Conservation (phyloP, 176 grass and related monocot genomes). For the Rhipidocladum racemiflorum region DNA sequence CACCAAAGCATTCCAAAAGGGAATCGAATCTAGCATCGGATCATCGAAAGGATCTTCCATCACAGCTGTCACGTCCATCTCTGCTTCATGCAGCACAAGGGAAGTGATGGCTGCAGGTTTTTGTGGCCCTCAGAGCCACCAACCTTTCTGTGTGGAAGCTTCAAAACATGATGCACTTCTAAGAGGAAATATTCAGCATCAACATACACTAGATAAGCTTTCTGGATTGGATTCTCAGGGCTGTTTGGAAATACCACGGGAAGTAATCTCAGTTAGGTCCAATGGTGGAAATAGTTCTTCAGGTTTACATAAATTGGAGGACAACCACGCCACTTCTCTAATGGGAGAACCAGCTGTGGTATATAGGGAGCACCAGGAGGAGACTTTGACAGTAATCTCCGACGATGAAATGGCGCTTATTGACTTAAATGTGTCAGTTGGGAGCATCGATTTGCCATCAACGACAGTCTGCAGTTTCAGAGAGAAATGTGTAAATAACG, state of each 20-base stretch:
- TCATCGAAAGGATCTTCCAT: slow-evolving; percentile 56
- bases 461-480: slow-evolving; percentile 11
- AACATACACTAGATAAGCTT: background rate
- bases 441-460: slow-evolving; percentile 44
- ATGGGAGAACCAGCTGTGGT: background rate
- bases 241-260: background rate
- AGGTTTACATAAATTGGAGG: slow-evolving; percentile 23
- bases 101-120: slow-evolving; percentile 19
- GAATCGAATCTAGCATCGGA: slow-evolving; percentile 46
- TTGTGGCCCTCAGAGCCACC: slow-evolving; percentile 13
- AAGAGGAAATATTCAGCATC: slow-evolving; percentile 13
- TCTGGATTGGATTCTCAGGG: slow-evolving; percentile 22
- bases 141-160: slow-evolving; percentile 7
- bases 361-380: slow-evolving; percentile 29
- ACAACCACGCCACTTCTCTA: background rate
- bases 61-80: slow-evolving; percentile 26
- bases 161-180: slow-evolving; percentile 13
- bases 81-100: slow-evolving; percentile 32
- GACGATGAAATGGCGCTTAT: slow-evolving; percentile 29
- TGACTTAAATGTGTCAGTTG: slow-evolving; percentile 57
- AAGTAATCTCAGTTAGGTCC: background rate
- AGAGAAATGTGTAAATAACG: slow-evolving; percentile 10
- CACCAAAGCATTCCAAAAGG: slow-evolving; percentile 33
- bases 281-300: slow-evolving; percentile 11
- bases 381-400: slow-evolving; percentile 26